These are phyloP conservation scores for Xanthoconium separans DNA, from an alignment of 1,284 basidiomycete genomes.

Conservation along the genomic window DNA sequence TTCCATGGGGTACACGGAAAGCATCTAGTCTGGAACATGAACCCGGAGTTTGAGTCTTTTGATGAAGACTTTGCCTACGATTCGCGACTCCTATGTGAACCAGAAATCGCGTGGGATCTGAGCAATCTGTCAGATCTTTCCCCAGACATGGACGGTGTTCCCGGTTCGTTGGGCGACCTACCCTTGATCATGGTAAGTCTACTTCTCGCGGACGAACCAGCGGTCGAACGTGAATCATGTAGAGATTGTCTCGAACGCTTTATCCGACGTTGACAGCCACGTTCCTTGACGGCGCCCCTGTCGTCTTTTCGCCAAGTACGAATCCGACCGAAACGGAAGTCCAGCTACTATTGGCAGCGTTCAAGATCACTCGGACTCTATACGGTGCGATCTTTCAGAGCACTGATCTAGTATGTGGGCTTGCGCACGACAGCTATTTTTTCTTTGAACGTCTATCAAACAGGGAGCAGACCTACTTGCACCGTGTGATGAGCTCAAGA, in stretches of 20 bases:
- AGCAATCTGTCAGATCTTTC: constrained; percentile 22
- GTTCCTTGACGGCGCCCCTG: constrained; percentile 83
- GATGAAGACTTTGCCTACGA: constrained; percentile 36
- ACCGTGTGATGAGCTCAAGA: constrained; percentile 47
- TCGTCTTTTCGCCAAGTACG: constrained; percentile 68
- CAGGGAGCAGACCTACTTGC: constrained; percentile 25
- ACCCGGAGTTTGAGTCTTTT: constrained; percentile 27
- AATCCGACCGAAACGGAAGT: constrained; percentile 59
- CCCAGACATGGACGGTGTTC: constrained; percentile 13
- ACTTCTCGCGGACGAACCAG: constrained; percentile 15
- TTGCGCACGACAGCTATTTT: background rate
- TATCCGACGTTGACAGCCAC: constrained; percentile 77
- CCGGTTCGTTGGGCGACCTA: constrained; percentile 12
- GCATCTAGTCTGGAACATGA: constrained; percentile 34
- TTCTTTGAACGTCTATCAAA: constrained; percentile 7
- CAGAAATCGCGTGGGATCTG: constrained; percentile 23
- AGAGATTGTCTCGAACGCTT: constrained; percentile 56
- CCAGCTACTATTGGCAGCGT: constrained; percentile 60
- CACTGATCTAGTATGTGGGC: constrained; percentile 24
- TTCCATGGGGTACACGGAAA: constrained; percentile 19
- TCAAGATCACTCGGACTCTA: constrained; percentile 63
- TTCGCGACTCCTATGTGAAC: constrained; percentile 14
- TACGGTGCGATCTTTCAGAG: constrained; percentile 59
- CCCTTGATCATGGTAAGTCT: constrained; percentile 26
- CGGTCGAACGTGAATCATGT: constrained; percentile 15